Base-by-base conservation (phyloP, 192 early-diverging fungal species). In the Backusella westeae region DNA sequence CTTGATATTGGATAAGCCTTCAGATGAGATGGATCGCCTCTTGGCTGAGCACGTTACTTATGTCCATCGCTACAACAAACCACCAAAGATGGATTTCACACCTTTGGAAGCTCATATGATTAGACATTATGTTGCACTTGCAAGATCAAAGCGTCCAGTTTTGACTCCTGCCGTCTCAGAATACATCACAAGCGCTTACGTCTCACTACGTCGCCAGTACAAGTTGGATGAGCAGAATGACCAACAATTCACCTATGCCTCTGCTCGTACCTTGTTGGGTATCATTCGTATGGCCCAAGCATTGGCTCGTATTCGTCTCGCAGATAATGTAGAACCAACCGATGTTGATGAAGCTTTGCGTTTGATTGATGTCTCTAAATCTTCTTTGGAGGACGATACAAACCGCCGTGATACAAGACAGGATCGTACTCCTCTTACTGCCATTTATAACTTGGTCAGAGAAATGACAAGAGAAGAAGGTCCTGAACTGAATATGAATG, bases 261-360 rank as follows among this genome's bases (percentile, higher is more conserved):
- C 86, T 70, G 93, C 94, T 8, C 89, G 98, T 84, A 95, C 96
- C 9, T 84, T 99, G 65, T 82, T 99, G 21, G 82, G 85, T 42
- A 98, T 99, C 94, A 96, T 98, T 79, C 93, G 97, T 73, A 86
- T 98, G 80, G 81, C 95, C 19, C 96, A 99, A 77, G 97, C 96
- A 0, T 89, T 95, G 46, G 97, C 97, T 67, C 90, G 91, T 71
- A 92, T 98, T 88, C 91, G 97, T 8, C 80, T 98, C 2, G 91
- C 94, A 19, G 72, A 85, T 29, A 76, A 75, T 6, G 98, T 99
- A 14, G 93, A 96, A 6, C 81, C 84, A 5, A 34, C 6, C 26
- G 98, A 99, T 82, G 98, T 99, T 2, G 87, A 92, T 46, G 96
- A 97, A 83, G 98, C 98, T 0, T 83, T 95, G 71, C 83, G 95